Percentiles rank a stretch among this genome's conserved stretches.
These are phyloP conservation scores for Sphagnurus paluster DNA, from an alignment of 1,284 basidiomycete species.

Conservation along the genomic window DNA sequence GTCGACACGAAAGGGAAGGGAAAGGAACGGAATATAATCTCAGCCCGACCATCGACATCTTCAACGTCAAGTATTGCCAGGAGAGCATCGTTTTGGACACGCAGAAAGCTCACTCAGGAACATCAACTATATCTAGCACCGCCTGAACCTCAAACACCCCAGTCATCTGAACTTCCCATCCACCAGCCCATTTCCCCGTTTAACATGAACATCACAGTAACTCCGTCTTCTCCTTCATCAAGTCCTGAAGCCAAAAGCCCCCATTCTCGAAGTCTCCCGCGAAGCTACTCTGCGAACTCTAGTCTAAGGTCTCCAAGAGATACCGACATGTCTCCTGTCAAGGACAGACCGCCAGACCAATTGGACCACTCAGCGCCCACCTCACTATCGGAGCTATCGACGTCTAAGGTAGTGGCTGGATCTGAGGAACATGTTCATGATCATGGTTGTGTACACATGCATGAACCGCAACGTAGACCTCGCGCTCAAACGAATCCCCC, in stretches of 20 bases:
- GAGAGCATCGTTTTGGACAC: conserved; percentile 51
- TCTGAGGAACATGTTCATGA: conserved; percentile 18
- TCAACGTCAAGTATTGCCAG: conserved; percentile 42
- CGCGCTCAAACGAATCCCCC: conserved; percentile 73
- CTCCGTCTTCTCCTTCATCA: conserved; percentile 28
- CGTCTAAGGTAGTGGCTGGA: conserved; percentile 16
- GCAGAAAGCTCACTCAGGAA: conserved; percentile 29
- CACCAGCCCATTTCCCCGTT: conserved; percentile 56
- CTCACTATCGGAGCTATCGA: conserved; percentile 18
- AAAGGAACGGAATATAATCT: conserved; percentile 33
- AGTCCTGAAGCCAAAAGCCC: conserved; percentile 22
- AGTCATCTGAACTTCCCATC: conserved; percentile 43
- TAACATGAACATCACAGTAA: conserved; percentile 37
- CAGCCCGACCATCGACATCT: conserved; percentile 13
- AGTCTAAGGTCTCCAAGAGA: conserved; percentile 23
- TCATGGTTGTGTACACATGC: conserved; percentile 12
- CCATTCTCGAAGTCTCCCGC: conserved; percentile 42
- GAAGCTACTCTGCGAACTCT: conserved; percentile 51
- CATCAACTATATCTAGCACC: conserved; percentile 7
- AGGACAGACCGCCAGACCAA: conserved; percentile 27
- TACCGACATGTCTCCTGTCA: conserved; percentile 21
- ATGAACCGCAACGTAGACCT: conserved; percentile 35
- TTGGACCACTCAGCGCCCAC: conserved; percentile 28
- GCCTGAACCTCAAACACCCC: conserved; percentile 9
- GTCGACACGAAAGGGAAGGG: conserved; percentile 44